A percentile compares a stretch with the other conserved stretches of the same genome.
phyloP scores from a whole-genome alignment of 192 early-diverging fungal genomes.

The Rhizoclosmatium globosum region DNA sequence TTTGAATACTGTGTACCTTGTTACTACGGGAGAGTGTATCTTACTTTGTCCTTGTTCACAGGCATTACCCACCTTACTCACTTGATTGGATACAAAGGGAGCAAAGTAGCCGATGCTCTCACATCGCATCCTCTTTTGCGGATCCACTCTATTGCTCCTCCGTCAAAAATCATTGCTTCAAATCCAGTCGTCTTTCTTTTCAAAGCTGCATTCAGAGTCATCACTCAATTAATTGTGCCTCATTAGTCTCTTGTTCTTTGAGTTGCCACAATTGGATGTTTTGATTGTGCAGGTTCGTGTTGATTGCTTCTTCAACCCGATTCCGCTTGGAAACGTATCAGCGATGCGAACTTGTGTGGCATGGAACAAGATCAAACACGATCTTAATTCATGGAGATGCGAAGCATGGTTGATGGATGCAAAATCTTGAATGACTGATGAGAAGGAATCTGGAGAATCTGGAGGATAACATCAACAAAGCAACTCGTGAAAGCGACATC shows the following conservation, averaged over 20 bases:
- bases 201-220: conserved; percentile 74
- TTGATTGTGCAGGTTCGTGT: conserved; percentile 88
- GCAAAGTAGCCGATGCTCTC: conserved; percentile 13
- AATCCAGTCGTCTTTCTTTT: conserved; percentile 69
- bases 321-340: too few relatives aligned
- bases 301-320: too few relatives aligned
- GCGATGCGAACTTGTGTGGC: too few relatives aligned
- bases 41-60: conserved; percentile 54
- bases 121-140: conserved; percentile 20
- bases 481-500: too few relatives aligned
- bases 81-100: conserved; percentile 83
- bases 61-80: conserved; percentile 82
- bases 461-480: too few relatives aligned
- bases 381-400: too few relatives aligned
- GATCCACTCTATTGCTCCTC: conserved; percentile 35
- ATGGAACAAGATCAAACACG: too few relatives aligned
- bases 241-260: conserved; percentile 66
- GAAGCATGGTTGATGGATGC: too few relatives aligned
- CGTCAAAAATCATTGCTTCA: conserved; percentile 58
- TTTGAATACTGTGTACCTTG: too few relatives aligned
- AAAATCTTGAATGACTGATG: not conserved
- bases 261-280: conserved; percentile 65
- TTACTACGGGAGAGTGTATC: too few relatives aligned
- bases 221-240: conserved; percentile 67
- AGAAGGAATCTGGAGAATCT: too few relatives aligned